Conservation (phyloP, 2,329 filamentous ascomycete species). For the Fusarium clavum region DNA sequence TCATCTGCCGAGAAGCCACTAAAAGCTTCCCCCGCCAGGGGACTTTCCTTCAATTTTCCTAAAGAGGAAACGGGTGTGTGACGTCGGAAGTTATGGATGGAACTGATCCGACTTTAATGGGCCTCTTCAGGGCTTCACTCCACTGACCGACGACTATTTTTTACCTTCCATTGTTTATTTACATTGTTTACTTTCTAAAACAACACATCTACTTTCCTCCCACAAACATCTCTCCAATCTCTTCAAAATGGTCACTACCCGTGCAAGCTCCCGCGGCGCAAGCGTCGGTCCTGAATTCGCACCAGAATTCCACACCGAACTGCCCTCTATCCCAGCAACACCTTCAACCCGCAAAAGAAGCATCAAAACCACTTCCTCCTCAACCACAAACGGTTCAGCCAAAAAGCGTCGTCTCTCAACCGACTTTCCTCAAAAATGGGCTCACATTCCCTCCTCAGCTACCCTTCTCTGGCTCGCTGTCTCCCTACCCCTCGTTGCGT, state of each 20-base stretch:
- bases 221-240: neutral
- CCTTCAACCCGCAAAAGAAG: conserved; percentile 35
- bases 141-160: neutral
- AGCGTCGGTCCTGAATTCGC: conserved; percentile 42
- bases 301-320: conserved; percentile 14
- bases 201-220: neutral
- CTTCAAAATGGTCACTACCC: conserved; percentile 53
- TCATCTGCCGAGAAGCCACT: conserved; percentile 25
- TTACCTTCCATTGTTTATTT: neutral
- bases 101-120: conserved; percentile 14
- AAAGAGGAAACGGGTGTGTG: conserved; percentile 6
- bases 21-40: conserved; percentile 13
- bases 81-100: conserved; percentile 5
- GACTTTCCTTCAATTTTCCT: neutral
- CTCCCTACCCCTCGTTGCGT: conserved; percentile 81
- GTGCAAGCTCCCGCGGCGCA: conserved; percentile 51
- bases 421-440: conserved; percentile 47
- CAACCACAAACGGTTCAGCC: conserved; percentile 11
- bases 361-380: conserved; percentile 9
- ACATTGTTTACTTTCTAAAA: conserved; percentile 1
- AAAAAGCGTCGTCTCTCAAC: conserved; percentile 28
- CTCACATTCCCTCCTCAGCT: conserved; percentile 58
- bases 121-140: neutral
- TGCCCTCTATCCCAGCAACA: conserved; percentile 18
- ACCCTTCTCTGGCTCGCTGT: conserved; percentile 77